Base-by-base conservation (phyloP, 768 basidiomycete species). In the Trametes meyenii region DNA sequence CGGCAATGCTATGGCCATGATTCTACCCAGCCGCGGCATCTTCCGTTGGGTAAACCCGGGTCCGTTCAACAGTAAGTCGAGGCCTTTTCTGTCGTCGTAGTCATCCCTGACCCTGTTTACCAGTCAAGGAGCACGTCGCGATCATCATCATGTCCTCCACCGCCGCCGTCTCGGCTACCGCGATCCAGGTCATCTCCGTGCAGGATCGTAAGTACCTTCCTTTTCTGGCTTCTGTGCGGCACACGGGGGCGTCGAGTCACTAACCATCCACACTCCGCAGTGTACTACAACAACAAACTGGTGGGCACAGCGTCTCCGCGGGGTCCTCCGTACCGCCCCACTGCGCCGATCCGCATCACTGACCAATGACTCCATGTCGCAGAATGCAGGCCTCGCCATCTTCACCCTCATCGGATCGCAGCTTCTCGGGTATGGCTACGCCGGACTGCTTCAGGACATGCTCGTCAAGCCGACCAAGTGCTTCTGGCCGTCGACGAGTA, bases 391-490 rank as follows among this genome's bases (percentile, higher is more conserved):
- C 17, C 55, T 73, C 33, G 70, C 72, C 13, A 76, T 76, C 57
- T 72, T 76, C 72, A 79, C 71, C 69, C 60, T 74, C 11, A 73
- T 74, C 53, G 71, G 71, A 12, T 73, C 73, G 2, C 75, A 76
- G 45, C 63, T 74, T 29, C 65, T 76, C 16, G 75, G 75, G 0
- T 76, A 76, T 51, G 74, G 74, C 7, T 70, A 73, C 46, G 73
- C 73, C 44, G 75, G 75, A 13, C 60, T 72, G 38, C 58, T 72
- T 21, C 76, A 81, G 7, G 73, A 80, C 12, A 78, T 84, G 67
- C 75, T 83, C 38, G 82, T 86, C 12, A 83, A 83, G 44, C 77
- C 85, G 0, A 83, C 81, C 5, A 72, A 72, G 65, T 70, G 68
- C 59, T 72, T 72, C 67, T 72, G 71, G 71, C 71, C 71, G 5